Percentiles rank a stretch among this genome's conserved stretches.
phyloP scores from a whole-genome alignment of 2,329 filamentous ascomycete species.

The Apiospora pterosperma region DNA sequence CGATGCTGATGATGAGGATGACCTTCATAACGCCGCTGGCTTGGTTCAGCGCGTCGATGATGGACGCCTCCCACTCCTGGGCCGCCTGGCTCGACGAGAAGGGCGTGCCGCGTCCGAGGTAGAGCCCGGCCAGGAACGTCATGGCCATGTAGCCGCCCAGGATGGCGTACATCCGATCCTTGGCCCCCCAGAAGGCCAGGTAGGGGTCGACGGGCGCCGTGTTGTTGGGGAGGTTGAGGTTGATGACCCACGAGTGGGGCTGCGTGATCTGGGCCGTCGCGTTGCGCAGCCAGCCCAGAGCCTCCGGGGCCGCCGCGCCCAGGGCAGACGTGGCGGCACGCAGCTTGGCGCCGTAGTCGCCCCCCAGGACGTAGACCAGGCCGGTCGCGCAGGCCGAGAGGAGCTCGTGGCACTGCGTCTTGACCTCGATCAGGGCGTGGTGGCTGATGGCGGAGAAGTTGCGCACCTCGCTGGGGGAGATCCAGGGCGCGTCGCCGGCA shows the following conservation, averaged over 20 bases:
- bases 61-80: conserved; percentile 67
- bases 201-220: conserved; percentile 46
- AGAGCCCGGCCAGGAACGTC: conserved; percentile 70
- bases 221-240: conserved; percentile 42
- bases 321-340: conserved; percentile 17
- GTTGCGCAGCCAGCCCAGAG: conserved; percentile 23
- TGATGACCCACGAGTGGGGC: conserved; percentile 57
- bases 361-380: conserved; percentile 42
- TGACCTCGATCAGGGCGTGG: conserved; percentile 61
- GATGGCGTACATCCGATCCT: conserved; percentile 69
- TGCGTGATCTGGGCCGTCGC: conserved; percentile 36
- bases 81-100: conserved; percentile 57
- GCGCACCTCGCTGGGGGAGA: conserved; percentile 61
- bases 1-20: conserved; percentile 96
- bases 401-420: conserved; percentile 44
- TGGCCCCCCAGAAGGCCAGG: conserved; percentile 64
- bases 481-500: conserved; percentile 46
- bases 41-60: conserved; percentile 84
- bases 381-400: conserved; percentile 35
- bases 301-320: conserved; percentile 13
- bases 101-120: conserved; percentile 70
- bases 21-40: conserved; percentile 97
- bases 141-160: conserved; percentile 77
- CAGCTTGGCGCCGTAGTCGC: conserved; percentile 35
- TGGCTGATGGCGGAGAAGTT: conserved; percentile 77